Evolutionary conservation across 2,329 filamentous ascomycete genomes (phyloP).

Genomic region (Xylaria arbuscula): DNA sequence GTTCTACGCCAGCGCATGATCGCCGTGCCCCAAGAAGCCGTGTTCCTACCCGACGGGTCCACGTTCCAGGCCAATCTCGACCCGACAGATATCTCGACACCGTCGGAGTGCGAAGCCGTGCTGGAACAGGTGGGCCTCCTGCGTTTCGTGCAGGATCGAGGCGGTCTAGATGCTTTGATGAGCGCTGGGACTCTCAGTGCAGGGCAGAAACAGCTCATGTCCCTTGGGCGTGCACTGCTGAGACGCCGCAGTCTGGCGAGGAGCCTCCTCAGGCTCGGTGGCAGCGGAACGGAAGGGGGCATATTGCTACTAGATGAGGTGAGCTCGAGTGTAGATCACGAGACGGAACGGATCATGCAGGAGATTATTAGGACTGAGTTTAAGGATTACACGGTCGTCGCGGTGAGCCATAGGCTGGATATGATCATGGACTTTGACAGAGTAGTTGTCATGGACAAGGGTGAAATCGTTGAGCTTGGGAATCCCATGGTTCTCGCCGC

Average conservation of each 20-base stretch:
- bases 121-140: constrained; percentile 43
- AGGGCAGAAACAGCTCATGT: constrained; percentile 57
- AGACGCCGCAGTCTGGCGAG: constrained; percentile 43
- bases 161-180: constrained; percentile 50
- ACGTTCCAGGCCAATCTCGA: constrained; percentile 52
- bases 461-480: constrained; percentile 56
- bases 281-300: constrained; percentile 42
- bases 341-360: constrained; percentile 47
- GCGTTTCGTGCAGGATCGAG: constrained; percentile 41
- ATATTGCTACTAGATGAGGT: constrained; percentile 51
- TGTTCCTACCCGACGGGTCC: constrained; percentile 55
- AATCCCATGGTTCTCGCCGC: constrained; percentile 34
- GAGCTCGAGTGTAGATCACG: constrained; percentile 48
- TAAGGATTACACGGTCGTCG: constrained; percentile 59
- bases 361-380: constrained; percentile 45
- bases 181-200: constrained; percentile 58
- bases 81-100: constrained; percentile 42
- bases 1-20: constrained; percentile 55
- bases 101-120: constrained; percentile 40
- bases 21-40: constrained; percentile 57
- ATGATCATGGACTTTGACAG: constrained; percentile 61
- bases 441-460: constrained; percentile 61
- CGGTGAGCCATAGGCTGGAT: constrained; percentile 49
- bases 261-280: constrained; percentile 37
- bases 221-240: constrained; percentile 45